phyloP scores from a whole-genome alignment of 495 filamentous ascomycete genomes.

The Aspergillus wentii region DNA sequence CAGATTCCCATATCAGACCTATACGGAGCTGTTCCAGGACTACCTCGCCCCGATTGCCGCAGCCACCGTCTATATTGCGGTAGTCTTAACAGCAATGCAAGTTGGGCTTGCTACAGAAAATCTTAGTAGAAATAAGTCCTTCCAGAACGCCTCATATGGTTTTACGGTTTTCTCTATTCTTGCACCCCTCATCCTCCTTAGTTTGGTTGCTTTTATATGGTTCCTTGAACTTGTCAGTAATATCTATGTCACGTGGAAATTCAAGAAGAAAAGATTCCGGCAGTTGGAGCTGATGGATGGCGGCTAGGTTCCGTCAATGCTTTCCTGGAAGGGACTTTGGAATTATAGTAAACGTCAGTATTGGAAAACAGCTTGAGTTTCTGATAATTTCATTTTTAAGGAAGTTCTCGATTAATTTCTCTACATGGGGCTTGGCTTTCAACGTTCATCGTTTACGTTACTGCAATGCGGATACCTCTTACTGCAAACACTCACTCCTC shows the following conservation, averaged over 20 bases:
- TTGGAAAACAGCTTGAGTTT: too few relatives aligned
- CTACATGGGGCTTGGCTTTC: too few relatives aligned
- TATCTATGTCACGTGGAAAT: neutral
- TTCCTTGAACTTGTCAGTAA: neutral
- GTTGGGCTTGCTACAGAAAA: conserved; percentile 46
- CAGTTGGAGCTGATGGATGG: too few relatives aligned
- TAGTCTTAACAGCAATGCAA: conserved; percentile 56
- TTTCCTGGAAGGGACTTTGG: too few relatives aligned
- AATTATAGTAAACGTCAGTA: too few relatives aligned
- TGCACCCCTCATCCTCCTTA: conserved; percentile 14
- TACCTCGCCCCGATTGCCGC: conserved; percentile 43
- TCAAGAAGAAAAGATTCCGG: neutral
- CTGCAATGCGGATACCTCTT: too few relatives aligned
- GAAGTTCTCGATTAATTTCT: too few relatives aligned
- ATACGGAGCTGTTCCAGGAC: conserved; percentile 26
- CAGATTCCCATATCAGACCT: conserved; percentile 7
- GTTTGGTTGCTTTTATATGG: neutral
- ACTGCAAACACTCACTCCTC: too few relatives aligned
- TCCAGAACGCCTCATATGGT: conserved; percentile 45
- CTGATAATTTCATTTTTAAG: too few relatives aligned
- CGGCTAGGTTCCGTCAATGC: too few relatives aligned
- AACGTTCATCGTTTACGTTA: too few relatives aligned
- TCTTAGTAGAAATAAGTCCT: conserved; percentile 30
- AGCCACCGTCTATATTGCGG: conserved; percentile 44
- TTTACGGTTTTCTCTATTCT: conserved; percentile 49